These are phyloP conservation scores for Paramecium pentaurelia DNA, from an alignment of 73 alveolate genomes.

Conservation along the genomic window DNA sequence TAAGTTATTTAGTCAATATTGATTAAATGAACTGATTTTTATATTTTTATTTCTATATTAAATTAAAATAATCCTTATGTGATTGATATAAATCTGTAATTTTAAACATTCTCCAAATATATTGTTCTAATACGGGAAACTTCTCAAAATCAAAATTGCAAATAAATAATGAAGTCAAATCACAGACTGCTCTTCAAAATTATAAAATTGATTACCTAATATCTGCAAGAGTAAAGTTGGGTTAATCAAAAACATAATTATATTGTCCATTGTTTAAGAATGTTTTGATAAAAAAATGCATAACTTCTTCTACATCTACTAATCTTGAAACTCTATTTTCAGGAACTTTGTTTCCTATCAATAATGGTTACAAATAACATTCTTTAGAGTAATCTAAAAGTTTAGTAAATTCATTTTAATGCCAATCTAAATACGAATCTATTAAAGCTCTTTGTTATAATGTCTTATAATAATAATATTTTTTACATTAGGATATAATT, in stretches of 20 bases:
- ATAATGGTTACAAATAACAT: neutral
- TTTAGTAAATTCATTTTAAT: neutral
- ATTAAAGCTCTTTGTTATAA: slow-evolving; percentile 21
- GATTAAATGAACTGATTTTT: neutral
- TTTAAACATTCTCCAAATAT: slow-evolving; percentile 22
- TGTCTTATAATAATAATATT: neutral
- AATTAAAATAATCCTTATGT: neutral
- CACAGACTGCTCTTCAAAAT: neutral
- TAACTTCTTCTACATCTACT: neutral
- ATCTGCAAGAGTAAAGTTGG: neutral
- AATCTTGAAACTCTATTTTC: neutral
- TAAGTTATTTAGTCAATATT: neutral
- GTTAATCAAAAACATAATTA: neutral
- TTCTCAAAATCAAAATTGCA: slow-evolving; percentile 27
- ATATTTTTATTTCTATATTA: neutral
- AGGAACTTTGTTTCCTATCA: neutral
- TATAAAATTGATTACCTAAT: neutral
- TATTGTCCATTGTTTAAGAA: neutral
- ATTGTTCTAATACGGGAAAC: neutral
- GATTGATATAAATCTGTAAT: neutral
- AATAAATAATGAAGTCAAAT: neutral
- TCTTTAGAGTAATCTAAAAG: neutral
- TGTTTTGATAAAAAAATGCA: neutral
- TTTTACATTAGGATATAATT: slow-evolving; percentile 15
- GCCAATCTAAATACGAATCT: slow-evolving; percentile 59